Base-by-base conservation (phyloP, 176 grass and related monocot species). In the Poa pratensis region DNA sequence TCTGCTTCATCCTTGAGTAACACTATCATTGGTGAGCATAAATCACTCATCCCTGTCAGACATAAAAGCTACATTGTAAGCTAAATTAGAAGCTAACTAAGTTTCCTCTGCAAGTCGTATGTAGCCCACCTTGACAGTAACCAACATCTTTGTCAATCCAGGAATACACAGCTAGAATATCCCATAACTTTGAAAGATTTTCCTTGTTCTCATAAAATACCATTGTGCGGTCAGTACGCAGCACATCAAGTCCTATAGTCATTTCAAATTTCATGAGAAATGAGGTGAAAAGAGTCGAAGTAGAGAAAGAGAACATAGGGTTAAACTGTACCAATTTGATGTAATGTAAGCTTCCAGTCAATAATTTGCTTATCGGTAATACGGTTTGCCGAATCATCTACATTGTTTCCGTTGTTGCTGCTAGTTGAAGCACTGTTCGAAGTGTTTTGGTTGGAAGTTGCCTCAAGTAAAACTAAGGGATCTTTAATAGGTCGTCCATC, bases 131-230 rank as follows among this genome's bases (percentile, higher is more conserved):
- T 99, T 99, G 97, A 86, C 97, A 99, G 27, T 99, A 99, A 49
- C 97, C 97, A 65, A 99, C 90, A 82, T 99, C 97, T 89, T 99
- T 99, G 82, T 96, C 97, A 88, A 99, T 96, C 97, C 97, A 99
- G 46, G 94, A 86, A 92, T 99, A 99, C 71, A 99, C 91, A 5
- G 97, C 90, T 68, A 99, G 80, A 86, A 99, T 99, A 89, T 99
- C 94, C 97, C 97, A 99, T 26, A 99, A 86, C 82, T 94, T 99
- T 26, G 97, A 94, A 78, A 99, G 91, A 82, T 99, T 99, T 86
- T 96, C 97, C 84, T 99, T 90, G 67, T 94, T 92, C 90, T 99
- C 92, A 82, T 96, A 99, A 70, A 99, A 99, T 83, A 94, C 94
- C 85, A 99, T 81, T n/a, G 91, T 92, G 76, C 97, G 87, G 73